Conservation (phyloP, 306 rosid genomes). For the Quercus dentata region DNA sequence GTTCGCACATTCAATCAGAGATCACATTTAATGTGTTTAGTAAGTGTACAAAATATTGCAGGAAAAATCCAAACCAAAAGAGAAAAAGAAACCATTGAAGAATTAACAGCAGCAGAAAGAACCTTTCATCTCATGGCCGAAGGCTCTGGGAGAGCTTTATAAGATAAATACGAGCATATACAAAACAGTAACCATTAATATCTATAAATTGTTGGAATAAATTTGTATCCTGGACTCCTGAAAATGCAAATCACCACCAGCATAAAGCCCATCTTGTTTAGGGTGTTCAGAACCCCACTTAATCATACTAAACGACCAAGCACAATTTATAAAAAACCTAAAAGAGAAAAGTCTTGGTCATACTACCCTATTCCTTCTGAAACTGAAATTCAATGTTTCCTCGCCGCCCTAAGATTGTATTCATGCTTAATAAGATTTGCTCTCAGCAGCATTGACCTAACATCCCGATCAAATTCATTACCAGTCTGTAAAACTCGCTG, state of each 20-base stretch:
- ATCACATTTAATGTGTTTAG: not conserved
- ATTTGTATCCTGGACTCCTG: constrained; percentile 25
- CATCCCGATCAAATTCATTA: constrained; percentile 76
- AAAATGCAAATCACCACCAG: constrained; percentile 28
- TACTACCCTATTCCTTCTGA: constrained; percentile 5
- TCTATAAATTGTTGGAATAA: constrained; percentile 23
- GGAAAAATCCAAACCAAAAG: not conserved
- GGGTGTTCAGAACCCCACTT: constrained; percentile 15
- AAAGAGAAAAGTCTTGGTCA: constrained; percentile 13
- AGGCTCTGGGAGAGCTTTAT: not conserved
- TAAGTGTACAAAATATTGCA: not conserved
- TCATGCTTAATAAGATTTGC: constrained; percentile 91
- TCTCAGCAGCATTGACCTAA: constrained; percentile 84
- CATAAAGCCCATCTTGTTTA: constrained; percentile 5
- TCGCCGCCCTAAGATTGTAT: constrained; percentile 48
- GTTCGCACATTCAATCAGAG: not conserved
- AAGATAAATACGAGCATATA: constrained; percentile 35
- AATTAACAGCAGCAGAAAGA: constrained; percentile 16
- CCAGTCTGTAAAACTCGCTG: constrained; percentile 92
- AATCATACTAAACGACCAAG: constrained; percentile 4
- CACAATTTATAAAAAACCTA: not conserved
- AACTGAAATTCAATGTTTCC: constrained; percentile 58
- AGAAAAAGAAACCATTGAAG: not conserved
- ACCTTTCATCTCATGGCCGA: too few relatives aligned
- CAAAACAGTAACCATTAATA: constrained; percentile 33